A percentile compares a stretch with the other conserved stretches of the same genome.
These are phyloP conservation scores for Fusarium armeniacum DNA, from an alignment of 2,329 filamentous ascomycete species.

Conservation along the genomic window DNA sequence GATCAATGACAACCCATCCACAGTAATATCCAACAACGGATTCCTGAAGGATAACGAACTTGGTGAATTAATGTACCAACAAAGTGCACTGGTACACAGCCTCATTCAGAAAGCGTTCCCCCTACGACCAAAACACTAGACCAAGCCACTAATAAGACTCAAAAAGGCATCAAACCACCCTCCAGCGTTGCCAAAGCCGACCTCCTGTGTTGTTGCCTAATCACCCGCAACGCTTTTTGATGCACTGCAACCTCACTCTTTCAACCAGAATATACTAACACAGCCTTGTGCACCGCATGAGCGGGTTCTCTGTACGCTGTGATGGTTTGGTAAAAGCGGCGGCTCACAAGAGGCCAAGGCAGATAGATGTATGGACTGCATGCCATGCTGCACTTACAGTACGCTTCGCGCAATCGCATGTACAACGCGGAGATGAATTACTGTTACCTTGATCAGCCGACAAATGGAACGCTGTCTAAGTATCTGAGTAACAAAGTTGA, in stretches of 20 bases:
- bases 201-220: conserved; percentile 36
- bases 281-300: conserved; percentile 28
- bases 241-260: conserved; percentile 33
- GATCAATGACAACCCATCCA: neutral
- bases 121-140: neutral
- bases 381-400: conserved; percentile 12
- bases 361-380: conserved; percentile 11
- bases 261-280: conserved; percentile 12
- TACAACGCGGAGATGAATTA: conserved; percentile 28
- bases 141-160: conserved; percentile 1
- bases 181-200: conserved; percentile 9
- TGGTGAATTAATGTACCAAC: neutral
- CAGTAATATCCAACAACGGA: neutral
- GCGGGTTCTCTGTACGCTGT: conserved; percentile 9
- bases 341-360: conserved; percentile 19
- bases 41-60: neutral
- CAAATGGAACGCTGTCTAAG: neutral
- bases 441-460: conserved; percentile 29
- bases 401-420: conserved; percentile 29
- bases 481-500: conserved; percentile 22
- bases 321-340: conserved; percentile 25
- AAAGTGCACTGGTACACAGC: conserved; percentile 10
- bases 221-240: conserved; percentile 8
- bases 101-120: conserved; percentile 9
- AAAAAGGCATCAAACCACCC: conserved; percentile 1